A percentile compares a stretch with the other conserved stretches of the same genome.
Conservation (phyloP, 2,329 filamentous ascomycete species). For the Paecilomyces fulvus region DNA sequence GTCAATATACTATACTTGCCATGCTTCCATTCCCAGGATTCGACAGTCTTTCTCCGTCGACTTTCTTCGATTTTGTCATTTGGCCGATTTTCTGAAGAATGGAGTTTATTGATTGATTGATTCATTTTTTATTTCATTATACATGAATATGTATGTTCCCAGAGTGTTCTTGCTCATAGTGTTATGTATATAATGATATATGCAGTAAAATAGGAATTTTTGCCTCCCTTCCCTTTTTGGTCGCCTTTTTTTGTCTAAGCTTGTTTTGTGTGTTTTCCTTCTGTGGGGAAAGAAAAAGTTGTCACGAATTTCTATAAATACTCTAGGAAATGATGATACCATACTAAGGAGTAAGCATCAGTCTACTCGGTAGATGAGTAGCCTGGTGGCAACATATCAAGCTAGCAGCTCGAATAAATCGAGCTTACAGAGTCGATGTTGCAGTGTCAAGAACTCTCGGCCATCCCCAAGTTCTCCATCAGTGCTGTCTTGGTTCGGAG, state of each 20-base stretch:
- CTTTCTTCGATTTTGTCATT: too few relatives aligned
- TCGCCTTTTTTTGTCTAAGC: not conserved
- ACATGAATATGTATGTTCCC: not conserved
- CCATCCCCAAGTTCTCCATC: constrained; percentile 10
- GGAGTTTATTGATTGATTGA: not conserved
- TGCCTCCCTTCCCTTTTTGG: too few relatives aligned
- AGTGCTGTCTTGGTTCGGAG: constrained; percentile 15
- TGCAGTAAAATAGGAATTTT: not conserved
- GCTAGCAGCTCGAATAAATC: too few relatives aligned
- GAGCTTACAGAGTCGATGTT: not conserved
- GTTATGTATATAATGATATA: not conserved
- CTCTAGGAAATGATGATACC: too few relatives aligned
- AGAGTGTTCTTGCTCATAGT: not conserved
- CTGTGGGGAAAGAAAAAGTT: too few relatives aligned
- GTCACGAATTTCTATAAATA: too few relatives aligned
- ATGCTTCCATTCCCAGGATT: too few relatives aligned
- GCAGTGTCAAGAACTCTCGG: not conserved
- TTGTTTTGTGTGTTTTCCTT: too few relatives aligned
- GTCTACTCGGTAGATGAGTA: too few relatives aligned
- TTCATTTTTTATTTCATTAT: not conserved
- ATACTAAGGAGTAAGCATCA: not conserved
- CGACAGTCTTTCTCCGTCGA: too few relatives aligned
- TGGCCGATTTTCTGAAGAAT: too few relatives aligned
- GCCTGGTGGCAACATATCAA: not conserved
- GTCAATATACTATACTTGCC: too few relatives aligned